Evolutionary conservation across 768 basidiomycete genomes (phyloP).

Genomic region (Phaeotremella skinneri): DNA sequence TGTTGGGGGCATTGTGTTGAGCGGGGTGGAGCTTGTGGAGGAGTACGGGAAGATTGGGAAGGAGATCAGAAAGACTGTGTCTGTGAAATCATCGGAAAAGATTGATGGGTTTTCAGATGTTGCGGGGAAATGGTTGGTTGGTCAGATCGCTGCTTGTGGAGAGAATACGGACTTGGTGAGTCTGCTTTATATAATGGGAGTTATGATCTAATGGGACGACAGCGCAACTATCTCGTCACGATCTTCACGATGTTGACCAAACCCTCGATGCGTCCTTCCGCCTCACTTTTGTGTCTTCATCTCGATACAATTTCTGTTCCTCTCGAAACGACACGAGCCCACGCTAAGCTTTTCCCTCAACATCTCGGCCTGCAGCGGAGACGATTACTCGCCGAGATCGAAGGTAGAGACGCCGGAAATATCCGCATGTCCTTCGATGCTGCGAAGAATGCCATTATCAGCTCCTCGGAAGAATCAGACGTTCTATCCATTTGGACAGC

Average conservation of each 20-base stretch:
- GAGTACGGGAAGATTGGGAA: constrained; percentile 58
- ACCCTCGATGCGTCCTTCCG: constrained; percentile 31
- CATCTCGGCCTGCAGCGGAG: constrained; percentile 60
- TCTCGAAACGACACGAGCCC: constrained; percentile 56
- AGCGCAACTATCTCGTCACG: constrained; percentile 61
- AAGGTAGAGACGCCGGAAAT: neutral
- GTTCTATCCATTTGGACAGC: constrained; percentile 10
- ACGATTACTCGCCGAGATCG: constrained; percentile 56
- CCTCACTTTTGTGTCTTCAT: constrained; percentile 35
- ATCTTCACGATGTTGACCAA: constrained; percentile 41
- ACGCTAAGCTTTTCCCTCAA: constrained; percentile 53
- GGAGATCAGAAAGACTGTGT: constrained; percentile 55
- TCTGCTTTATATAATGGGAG: constrained; percentile 45
- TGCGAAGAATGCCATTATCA: constrained; percentile 13
- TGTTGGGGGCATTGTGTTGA: constrained; percentile 50
- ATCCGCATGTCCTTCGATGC: constrained; percentile 15
- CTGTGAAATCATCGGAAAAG: constrained; percentile 20
- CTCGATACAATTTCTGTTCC: constrained; percentile 12
- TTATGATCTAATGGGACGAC: constrained; percentile 8
- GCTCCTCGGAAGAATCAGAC: constrained; percentile 5
- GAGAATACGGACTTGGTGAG: constrained; percentile 48
- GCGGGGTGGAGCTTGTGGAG: constrained; percentile 61
- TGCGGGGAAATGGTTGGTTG: constrained; percentile 56
- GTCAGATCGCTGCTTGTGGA: constrained; percentile 56
- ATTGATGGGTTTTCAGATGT: constrained; percentile 43